Percentiles rank a stretch among this genome's conserved stretches.
These are phyloP conservation scores for Orbilia brochopaga DNA, from an alignment of 2,329 filamentous ascomycete genomes.

Conservation along the genomic window DNA sequence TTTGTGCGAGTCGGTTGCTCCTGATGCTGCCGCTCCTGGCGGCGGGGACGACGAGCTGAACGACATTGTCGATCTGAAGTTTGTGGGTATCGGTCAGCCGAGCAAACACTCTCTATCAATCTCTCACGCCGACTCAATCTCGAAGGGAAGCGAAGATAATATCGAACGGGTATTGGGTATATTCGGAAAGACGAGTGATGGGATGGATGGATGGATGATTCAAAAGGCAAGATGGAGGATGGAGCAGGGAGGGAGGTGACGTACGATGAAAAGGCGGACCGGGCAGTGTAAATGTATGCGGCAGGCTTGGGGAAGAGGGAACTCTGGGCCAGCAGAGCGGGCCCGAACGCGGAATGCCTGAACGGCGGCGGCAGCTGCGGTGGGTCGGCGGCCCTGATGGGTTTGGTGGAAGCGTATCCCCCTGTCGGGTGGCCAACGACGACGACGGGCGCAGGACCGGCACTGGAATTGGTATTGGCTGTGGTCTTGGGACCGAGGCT, in stretches of 20 bases:
- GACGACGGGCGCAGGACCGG: slow-evolving; percentile 11
- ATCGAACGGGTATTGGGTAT: neutral
- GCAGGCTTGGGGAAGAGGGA: slow-evolving; percentile 47
- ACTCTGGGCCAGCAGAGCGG: slow-evolving; percentile 37
- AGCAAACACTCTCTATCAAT: slow-evolving; percentile 40
- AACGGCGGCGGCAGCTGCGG: slow-evolving; percentile 31
- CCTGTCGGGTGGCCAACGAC: slow-evolving; percentile 43
- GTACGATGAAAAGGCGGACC: slow-evolving; percentile 14
- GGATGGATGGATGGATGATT: neutral
- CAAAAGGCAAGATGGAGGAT: too few species aligned
- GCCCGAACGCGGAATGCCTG: slow-evolving; percentile 44
- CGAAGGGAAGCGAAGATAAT: neutral
- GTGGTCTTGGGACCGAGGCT: slow-evolving; percentile 14
- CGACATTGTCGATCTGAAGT: slow-evolving; percentile 44
- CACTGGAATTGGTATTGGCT: too few species aligned
- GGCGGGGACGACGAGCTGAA: slow-evolving; percentile 37
- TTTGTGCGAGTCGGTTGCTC: slow-evolving; percentile 26
- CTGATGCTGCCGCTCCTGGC: neutral
- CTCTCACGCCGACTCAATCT: slow-evolving; percentile 4
- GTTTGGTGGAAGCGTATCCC: slow-evolving; percentile 46
- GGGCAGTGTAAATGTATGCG: slow-evolving; percentile 45
- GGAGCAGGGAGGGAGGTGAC: neutral
- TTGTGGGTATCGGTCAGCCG: slow-evolving; percentile 20
- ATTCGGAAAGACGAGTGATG: neutral
- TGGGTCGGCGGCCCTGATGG: slow-evolving; percentile 27